Evolutionary conservation across 2,329 filamentous ascomycete species (phyloP).

Genomic region (Fonsecaea erecta): DNA sequence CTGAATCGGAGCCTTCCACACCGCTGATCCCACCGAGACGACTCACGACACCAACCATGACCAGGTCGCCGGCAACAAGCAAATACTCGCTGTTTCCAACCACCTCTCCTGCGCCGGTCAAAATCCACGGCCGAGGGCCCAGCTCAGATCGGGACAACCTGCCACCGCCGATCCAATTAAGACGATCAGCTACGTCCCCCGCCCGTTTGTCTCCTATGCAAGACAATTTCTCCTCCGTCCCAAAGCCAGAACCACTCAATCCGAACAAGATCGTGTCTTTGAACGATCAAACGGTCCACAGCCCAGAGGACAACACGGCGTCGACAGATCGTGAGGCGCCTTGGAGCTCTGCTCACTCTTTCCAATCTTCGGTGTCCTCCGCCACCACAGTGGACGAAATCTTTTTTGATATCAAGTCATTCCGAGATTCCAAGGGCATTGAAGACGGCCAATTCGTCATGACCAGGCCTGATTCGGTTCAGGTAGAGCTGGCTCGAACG

Average conservation of each 20-base stretch:
- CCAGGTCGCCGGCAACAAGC: constrained; percentile 25
- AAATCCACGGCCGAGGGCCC: constrained; percentile 15
- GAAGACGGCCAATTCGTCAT: constrained; percentile 38
- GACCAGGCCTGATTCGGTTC: constrained; percentile 35
- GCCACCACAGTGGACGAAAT: constrained; percentile 35
- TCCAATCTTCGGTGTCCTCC: constrained; percentile 33
- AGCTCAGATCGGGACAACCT: constrained; percentile 1
- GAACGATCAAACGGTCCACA: constrained; percentile 20
- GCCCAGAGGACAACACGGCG: constrained; percentile 34
- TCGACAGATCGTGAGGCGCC: constrained; percentile 29
- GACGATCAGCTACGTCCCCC: constrained; percentile 34
- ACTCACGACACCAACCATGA: constrained; percentile 24
- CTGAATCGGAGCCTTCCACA: constrained; percentile 18
- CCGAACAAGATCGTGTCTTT: constrained; percentile 13
- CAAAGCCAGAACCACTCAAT: constrained; percentile 26
- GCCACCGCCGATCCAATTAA: constrained; percentile 13
- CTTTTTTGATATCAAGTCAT: constrained; percentile 38
- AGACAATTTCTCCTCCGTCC: constrained; percentile 20
- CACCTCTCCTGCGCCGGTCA: constrained; percentile 27
- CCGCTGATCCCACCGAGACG: constrained; percentile 27
- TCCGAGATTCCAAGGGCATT: constrained; percentile 36
- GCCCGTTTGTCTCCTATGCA: constrained; percentile 35
- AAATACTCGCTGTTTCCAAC: constrained; percentile 38
- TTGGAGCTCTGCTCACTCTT: constrained; percentile 32
- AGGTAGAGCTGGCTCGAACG: constrained; percentile 35